phyloP scores from a whole-genome alignment of 129 eudicot genomes.

The Tagetes patula region DNA sequence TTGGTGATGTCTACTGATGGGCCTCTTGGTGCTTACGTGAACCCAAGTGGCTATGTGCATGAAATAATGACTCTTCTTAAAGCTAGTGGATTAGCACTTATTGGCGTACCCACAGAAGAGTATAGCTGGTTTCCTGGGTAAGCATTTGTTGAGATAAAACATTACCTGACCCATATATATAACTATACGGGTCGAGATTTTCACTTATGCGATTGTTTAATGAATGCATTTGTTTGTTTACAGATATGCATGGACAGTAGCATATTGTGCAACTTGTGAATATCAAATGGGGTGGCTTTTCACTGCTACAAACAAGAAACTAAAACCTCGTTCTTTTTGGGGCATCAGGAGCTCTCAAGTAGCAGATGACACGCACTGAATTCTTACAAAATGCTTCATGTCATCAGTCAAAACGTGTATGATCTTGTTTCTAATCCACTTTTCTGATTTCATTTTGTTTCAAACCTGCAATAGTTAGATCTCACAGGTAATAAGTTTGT shows the following conservation, averaged over 20 bases:
- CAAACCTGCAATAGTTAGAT: slow-evolving; percentile 14
- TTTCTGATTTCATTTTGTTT: neutral
- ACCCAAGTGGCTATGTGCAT: slow-evolving; percentile 77
- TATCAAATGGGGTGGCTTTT: slow-evolving; percentile 94
- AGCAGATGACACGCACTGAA: slow-evolving; percentile 50
- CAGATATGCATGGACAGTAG: slow-evolving; percentile 96
- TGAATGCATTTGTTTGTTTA: slow-evolving; percentile 15
- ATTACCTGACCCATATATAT: neutral
- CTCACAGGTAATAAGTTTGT: neutral
- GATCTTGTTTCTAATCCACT: slow-evolving; percentile 17
- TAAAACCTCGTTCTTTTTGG: slow-evolving; percentile 81
- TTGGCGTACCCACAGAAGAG: slow-evolving; percentile 69
- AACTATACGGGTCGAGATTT: neutral
- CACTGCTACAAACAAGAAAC: slow-evolving; percentile 59
- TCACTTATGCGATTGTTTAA: neutral
- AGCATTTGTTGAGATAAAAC: slow-evolving; percentile 2
- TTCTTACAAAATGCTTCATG: neutral
- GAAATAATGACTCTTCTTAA: slow-evolving; percentile 68
- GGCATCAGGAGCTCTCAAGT: slow-evolving; percentile 80
- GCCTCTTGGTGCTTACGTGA: slow-evolving; percentile 91
- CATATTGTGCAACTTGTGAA: slow-evolving; percentile 80
- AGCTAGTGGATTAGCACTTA: slow-evolving; percentile 67
- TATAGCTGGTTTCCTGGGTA: slow-evolving; percentile 99
- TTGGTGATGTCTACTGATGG: slow-evolving; percentile 92
- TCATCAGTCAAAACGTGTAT: slow-evolving; percentile 23